Percentiles rank a stretch among this genome's conserved stretches.
phyloP scores from a whole-genome alignment of 2,329 filamentous ascomycete genomes.

The Aspergillus felis region DNA sequence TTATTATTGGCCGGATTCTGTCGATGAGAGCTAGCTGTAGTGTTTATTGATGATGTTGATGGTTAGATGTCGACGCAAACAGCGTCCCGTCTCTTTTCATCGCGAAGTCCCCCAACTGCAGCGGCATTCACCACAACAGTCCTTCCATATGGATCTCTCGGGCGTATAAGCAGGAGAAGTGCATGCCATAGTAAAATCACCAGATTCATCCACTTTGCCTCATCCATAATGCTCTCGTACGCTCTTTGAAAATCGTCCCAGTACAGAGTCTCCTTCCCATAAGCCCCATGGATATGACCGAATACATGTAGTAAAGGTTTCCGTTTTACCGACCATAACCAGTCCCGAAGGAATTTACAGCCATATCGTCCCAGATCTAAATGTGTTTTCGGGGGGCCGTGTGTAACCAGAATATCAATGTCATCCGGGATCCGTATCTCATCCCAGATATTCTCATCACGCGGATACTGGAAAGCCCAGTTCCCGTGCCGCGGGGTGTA shows the following conservation, averaged over 20 bases:
- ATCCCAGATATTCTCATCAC: slow-evolving; percentile 30
- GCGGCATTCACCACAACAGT: slow-evolving; percentile 12
- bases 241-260: slow-evolving; percentile 66
- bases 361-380: slow-evolving; percentile 54
- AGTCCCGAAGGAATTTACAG: slow-evolving; percentile 61
- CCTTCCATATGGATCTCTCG: neutral
- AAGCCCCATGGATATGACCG: slow-evolving; percentile 71
- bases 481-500: slow-evolving; percentile 69
- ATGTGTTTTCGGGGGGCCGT: slow-evolving; percentile 69
- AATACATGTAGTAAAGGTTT: slow-evolving; percentile 74
- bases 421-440: slow-evolving; percentile 64
- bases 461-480: slow-evolving; percentile 71
- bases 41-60: neutral
- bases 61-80: slow-evolving; percentile 1
- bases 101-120: slow-evolving; percentile 9
- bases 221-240: slow-evolving; percentile 57
- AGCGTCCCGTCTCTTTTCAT: slow-evolving; percentile 6
- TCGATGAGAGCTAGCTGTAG: neutral
- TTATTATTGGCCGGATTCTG: slow-evolving; percentile 21
- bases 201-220: neutral
- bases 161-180: neutral
- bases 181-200: neutral
- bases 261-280: slow-evolving; percentile 60
- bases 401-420: slow-evolving; percentile 72
- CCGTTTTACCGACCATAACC: slow-evolving; percentile 60